Evolutionary conservation across 169 alveolate genomes (phyloP), one percentile per base, ranked within the genome.

Genomic region (Fabrea salina): DNA sequence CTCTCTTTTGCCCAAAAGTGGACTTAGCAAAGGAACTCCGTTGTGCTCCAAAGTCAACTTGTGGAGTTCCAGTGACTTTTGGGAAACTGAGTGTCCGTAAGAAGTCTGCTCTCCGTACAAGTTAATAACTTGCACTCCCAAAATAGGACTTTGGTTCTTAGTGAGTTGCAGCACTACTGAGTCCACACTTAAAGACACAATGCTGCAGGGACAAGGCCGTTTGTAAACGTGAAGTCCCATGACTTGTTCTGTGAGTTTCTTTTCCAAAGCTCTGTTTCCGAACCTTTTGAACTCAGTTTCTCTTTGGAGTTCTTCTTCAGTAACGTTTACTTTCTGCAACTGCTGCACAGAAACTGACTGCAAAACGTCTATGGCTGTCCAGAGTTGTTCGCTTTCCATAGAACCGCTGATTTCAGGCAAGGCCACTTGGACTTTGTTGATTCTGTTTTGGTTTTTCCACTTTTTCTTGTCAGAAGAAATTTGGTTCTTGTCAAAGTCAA

Each of bases 381-480:
- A 61, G 25, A 61, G 39, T 7, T 61, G 41, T 16, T 61, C 50
- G 25, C 74, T 61, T 61, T 61, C 74, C 22, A 61, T 61, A 16
- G 51, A 22, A 16, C 54, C 11, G 11, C 19, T 27, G 22, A 61
- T 35, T 61, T 61, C 74, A 33, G 74, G 74, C 11, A 61, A 61
- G 11, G n/a, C 8, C 16, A 61, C 16, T 8, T 61, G 25, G 11
- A 61, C 11, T 30, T 30, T 13, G 39, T 61, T 61, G 7, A 61
- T 30, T 5, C 74, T 61, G 32, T 61, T 61, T 61, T 61, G 54
- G 22, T 61, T 61, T 2, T 61, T 16, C 74, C 74, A 61, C 16
- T 35, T 16, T 13, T 33, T 16, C 25, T 61, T 30, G 25, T 61
- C 74, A 1, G 11, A 16, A 33, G 11, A 16, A 16, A 33, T 30